These are phyloP conservation scores for Scleromitrula shiraiana DNA, from an alignment of 2,329 filamentous ascomycete species.

Conservation along the genomic window DNA sequence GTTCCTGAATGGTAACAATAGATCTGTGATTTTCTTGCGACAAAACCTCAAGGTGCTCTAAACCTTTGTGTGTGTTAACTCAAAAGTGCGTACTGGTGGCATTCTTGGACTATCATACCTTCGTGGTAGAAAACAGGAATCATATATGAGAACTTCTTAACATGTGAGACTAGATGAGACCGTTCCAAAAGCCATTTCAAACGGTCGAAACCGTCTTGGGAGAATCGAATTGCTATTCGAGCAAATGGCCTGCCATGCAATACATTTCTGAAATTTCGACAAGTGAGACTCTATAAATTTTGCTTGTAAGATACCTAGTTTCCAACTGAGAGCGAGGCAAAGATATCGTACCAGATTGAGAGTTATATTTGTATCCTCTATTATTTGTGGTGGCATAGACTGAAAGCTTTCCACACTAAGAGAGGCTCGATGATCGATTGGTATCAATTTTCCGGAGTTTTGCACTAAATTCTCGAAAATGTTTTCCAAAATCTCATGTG, in stretches of 20 bases:
- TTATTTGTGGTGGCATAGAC: slow-evolving; percentile 27
- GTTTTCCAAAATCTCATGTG: slow-evolving; percentile 10
- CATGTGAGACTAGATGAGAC: slow-evolving; percentile 42
- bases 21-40: slow-evolving; percentile 7
- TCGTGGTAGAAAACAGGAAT: slow-evolving; percentile 50
- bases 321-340: not conserved
- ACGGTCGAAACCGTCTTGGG: slow-evolving; percentile 39
- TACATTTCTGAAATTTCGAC: slow-evolving; percentile 41
- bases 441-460: slow-evolving; percentile 40
- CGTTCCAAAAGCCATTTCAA: slow-evolving; percentile 41
- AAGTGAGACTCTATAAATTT: slow-evolving; percentile 33
- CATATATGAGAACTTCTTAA: slow-evolving; percentile 53
- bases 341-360: slow-evolving; percentile 31
- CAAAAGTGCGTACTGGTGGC: not conserved
- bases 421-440: slow-evolving; percentile 41
- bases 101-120: slow-evolving; percentile 30
- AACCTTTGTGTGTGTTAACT: slow-evolving; percentile 1
- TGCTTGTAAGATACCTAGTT: not conserved
- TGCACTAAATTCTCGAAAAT: slow-evolving; percentile 36
- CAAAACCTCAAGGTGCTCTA: slow-evolving; percentile 6
- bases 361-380: slow-evolving; percentile 30
- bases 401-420: slow-evolving; percentile 45
- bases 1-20: slow-evolving; percentile 2
- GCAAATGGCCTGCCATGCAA: slow-evolving; percentile 44
- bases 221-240: slow-evolving; percentile 29